A percentile compares a stretch with the other conserved stretches of the same genome.
These are phyloP conservation scores for Rhododendron vialii DNA, from an alignment of 148 eudicot genomes.

Conservation along the genomic window DNA sequence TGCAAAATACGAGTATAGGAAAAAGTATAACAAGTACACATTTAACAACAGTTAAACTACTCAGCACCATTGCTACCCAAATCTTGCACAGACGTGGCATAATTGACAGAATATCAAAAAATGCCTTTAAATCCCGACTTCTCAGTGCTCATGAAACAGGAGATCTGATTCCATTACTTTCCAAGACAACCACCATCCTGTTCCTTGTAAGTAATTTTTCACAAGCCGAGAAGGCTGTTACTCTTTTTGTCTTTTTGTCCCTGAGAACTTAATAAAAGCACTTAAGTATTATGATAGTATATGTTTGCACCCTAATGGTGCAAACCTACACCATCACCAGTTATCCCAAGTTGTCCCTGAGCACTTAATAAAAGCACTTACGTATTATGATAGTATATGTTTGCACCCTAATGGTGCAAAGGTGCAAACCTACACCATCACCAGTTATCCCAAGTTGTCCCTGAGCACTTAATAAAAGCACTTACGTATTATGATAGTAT, in stretches of 20 bases:
- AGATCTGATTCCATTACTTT: not conserved
- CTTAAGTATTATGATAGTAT: not conserved
- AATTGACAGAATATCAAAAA: not conserved
- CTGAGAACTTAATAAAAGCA: not conserved
- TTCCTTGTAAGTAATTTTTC: not conserved
- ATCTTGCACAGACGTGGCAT: not conserved
- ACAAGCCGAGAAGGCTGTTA: not conserved
- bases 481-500: not conserved
- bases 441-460: not conserved
- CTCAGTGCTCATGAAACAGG: not conserved
- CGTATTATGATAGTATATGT: not conserved
- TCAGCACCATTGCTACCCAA: not conserved
- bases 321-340: not conserved
- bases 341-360: not conserved
- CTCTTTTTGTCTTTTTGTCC: not conserved
- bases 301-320: not conserved
- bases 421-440: not conserved
- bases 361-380: not conserved
- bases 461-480: not conserved
- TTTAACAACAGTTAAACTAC: not conserved
- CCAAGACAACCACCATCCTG: not conserved
- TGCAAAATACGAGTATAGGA: constrained; percentile 20
- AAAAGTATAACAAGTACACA: constrained; percentile 1
- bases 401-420: not conserved
- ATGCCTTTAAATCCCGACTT: not conserved